Evolutionary conservation across 2,329 filamentous ascomycete species (phyloP).

Genomic region (Periconia sp.): DNA sequence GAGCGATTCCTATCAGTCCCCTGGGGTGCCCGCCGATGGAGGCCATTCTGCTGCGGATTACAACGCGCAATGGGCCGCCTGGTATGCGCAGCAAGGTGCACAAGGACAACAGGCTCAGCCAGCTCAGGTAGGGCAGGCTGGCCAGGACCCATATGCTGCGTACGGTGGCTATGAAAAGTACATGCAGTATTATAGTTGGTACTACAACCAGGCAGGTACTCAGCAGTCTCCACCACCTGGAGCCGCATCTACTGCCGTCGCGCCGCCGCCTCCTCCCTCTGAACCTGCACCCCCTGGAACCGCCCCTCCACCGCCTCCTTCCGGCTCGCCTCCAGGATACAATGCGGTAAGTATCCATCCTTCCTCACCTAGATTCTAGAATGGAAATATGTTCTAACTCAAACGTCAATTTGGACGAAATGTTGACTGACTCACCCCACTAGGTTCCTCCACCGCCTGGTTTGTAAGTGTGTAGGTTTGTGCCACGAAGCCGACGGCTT

Average conservation of each 20-base stretch:
- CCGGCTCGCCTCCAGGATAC: slow-evolving; percentile 38
- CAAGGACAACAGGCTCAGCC: slow-evolving; percentile 55
- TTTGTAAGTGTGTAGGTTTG: slow-evolving; percentile 24
- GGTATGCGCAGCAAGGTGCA: slow-evolving; percentile 59
- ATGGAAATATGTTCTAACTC: not conserved
- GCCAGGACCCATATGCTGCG: slow-evolving; percentile 80
- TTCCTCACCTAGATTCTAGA: not conserved
- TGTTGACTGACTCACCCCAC: not conserved
- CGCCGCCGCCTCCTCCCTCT: slow-evolving; percentile 33
- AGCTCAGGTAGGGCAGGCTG: slow-evolving; percentile 65
- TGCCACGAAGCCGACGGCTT: not conserved
- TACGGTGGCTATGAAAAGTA: slow-evolving; percentile 71
- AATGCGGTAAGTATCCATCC: slow-evolving; percentile 29
- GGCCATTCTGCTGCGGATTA: slow-evolving; percentile 60
- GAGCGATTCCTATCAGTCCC: slow-evolving; percentile 38
- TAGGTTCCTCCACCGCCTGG: slow-evolving; percentile 38
- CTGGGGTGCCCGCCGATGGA: slow-evolving; percentile 48
- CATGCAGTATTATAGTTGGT: slow-evolving; percentile 31
- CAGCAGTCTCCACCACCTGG: slow-evolving; percentile 31
- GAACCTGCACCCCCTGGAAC: slow-evolving; percentile 30
- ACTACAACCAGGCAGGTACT: slow-evolving; percentile 24
- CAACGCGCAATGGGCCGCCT: slow-evolving; percentile 75
- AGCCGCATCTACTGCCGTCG: slow-evolving; percentile 18
- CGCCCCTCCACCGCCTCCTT: slow-evolving; percentile 37
- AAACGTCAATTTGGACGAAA: not conserved